A percentile compares a stretch with the other conserved stretches of the same genome.
These are phyloP conservation scores for Aspergillus nanangensis DNA, from an alignment of 495 filamentous ascomycete genomes.

Conservation along the genomic window DNA sequence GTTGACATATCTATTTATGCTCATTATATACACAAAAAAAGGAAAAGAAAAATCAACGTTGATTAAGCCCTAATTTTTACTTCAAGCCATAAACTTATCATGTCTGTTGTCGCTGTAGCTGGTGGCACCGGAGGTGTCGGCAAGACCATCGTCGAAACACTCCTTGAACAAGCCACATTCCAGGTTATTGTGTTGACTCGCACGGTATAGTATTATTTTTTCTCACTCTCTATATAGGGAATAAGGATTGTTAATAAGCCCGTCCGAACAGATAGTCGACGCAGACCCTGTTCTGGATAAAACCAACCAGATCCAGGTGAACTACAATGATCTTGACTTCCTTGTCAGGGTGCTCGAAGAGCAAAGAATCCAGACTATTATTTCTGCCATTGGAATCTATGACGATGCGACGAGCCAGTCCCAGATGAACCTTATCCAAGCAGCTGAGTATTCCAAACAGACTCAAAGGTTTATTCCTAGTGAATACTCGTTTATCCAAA, in stretches of 20 bases:
- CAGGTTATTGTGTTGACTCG: constrained; percentile 42
- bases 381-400: constrained; percentile 43
- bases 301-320: constrained; percentile 21
- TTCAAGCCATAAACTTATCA: constrained; percentile 7
- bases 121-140: constrained; percentile 51
- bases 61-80: neutral
- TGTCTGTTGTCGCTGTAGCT: constrained; percentile 48
- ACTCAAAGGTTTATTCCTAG: constrained; percentile 48
- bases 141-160: constrained; percentile 44
- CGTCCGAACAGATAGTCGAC: constrained; percentile 6
- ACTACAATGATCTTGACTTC: constrained; percentile 38
- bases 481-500: constrained; percentile 42
- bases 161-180: constrained; percentile 33
- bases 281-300: constrained; percentile 1
- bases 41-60: too few species aligned
- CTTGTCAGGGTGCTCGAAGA: constrained; percentile 38
- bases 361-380: constrained; percentile 46
- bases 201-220: constrained; percentile 11
- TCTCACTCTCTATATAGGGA: too few species aligned
- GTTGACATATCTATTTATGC: too few species aligned
- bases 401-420: constrained; percentile 27
- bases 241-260: neutral
- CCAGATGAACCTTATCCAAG: constrained; percentile 45
- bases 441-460: constrained; percentile 37
- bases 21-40: too few species aligned